Conservation (phyloP, 208 protist genomes). For the Leishmania aethiopica region DNA sequence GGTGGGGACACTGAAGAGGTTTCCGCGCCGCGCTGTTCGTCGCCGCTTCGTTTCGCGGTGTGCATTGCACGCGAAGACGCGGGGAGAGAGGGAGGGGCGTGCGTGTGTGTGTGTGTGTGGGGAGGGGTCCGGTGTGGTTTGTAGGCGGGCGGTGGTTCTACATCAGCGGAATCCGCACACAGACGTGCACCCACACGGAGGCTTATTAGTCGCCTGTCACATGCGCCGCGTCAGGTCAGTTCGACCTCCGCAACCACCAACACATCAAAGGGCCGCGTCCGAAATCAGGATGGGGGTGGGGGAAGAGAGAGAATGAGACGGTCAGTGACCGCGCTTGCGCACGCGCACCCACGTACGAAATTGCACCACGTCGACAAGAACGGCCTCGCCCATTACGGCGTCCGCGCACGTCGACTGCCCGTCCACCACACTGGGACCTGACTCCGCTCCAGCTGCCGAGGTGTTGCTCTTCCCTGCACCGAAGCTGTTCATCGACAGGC, state of each 20-base stretch:
- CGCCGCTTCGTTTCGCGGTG: background rate
- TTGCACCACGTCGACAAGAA: slow-evolving; percentile 78
- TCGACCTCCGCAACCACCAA: background rate
- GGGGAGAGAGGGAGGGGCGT: background rate
- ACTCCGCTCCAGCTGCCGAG: background rate
- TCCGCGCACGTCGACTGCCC: slow-evolving; percentile 1
- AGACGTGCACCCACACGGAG: background rate
- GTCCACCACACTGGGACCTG: background rate
- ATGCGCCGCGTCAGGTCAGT: background rate
- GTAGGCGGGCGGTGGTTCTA: background rate
- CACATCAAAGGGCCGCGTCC: background rate
- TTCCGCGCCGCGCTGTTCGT: background rate
- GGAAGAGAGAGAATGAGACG: background rate
- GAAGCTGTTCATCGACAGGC: background rate
- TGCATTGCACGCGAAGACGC: background rate
- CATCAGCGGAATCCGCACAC: background rate
- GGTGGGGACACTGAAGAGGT: background rate
- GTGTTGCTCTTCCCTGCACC: background rate
- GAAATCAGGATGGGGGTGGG: background rate
- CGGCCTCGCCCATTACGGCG: slow-evolving; percentile 25
- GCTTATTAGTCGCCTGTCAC: background rate
- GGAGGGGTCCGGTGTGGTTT: background rate
- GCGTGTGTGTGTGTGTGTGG: too few species aligned
- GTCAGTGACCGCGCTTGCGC: slow-evolving; percentile 34
- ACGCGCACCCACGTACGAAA: slow-evolving; percentile 65